A percentile compares a stretch with the other conserved stretches of the same genome.
Conservation (phyloP, 164 flowering plant species). For the Magnolia officinalis region DNA sequence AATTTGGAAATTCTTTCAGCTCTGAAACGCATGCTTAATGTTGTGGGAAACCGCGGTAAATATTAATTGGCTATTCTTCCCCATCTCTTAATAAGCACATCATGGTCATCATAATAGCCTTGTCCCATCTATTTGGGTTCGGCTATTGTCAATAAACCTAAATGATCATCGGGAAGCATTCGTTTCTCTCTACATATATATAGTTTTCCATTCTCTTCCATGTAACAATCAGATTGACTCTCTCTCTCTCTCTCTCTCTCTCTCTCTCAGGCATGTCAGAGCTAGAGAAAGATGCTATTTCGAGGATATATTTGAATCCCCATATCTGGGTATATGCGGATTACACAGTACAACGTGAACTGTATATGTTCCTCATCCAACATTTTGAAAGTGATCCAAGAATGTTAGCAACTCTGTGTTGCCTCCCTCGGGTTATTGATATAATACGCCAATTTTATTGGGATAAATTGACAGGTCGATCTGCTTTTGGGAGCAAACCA, state of each 20-base stretch:
- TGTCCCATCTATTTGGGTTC: no score
- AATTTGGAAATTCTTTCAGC: constrained; percentile 86
- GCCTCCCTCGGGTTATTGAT: constrained; percentile 80
- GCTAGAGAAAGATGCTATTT: constrained; percentile 70
- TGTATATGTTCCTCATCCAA: constrained; percentile 90
- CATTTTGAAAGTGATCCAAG: constrained; percentile 88
- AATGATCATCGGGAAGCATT: no score
- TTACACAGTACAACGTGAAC: constrained; percentile 85
- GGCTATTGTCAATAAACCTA: no score
- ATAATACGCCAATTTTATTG: constrained; percentile 75
- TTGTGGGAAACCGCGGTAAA: constrained; percentile 69
- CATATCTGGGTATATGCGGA: constrained; percentile 73
- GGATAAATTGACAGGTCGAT: constrained; percentile 50
- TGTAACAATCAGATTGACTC: no score
- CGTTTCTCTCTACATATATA: no score
- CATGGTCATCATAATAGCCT: not conserved
- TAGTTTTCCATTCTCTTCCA: no score
- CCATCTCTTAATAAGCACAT: not conserved
- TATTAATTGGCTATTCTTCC: constrained; percentile 10
- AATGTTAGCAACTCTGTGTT: constrained; percentile 64
- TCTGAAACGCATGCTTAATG: constrained; percentile 69
- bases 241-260: constrained; percentile 2
- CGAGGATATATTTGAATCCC: constrained; percentile 81
- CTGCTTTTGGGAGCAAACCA: constrained; percentile 55
- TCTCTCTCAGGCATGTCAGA: constrained; percentile 62